phyloP scores from a whole-genome alignment of 768 basidiomycete species.

The Auricularia sp. region DNA sequence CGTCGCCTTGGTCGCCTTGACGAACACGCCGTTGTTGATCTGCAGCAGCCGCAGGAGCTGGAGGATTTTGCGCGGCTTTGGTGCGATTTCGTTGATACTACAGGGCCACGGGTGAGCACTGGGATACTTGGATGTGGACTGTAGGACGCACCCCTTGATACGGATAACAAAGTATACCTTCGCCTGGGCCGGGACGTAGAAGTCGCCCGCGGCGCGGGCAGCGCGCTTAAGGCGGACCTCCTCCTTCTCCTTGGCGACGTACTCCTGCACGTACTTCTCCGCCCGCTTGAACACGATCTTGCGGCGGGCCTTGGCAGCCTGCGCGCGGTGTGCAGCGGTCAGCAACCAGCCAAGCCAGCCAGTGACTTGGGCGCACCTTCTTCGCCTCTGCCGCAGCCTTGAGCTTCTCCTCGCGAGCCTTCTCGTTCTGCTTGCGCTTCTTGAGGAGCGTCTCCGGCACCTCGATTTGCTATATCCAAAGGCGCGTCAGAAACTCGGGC shows the following conservation, averaged over 20 bases:
- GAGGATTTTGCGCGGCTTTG: constrained; percentile 98
- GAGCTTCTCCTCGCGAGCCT: constrained; percentile 88
- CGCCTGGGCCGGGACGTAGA: constrained; percentile 93
- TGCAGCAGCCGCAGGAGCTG: constrained; percentile 97
- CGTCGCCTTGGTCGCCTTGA: constrained; percentile 93
- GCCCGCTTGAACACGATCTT: constrained; percentile 99
- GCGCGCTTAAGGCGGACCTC: constrained; percentile 91
- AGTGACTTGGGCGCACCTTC: constrained; percentile 51
- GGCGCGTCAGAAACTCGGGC: neutral
- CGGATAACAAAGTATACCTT: constrained; percentile 98
- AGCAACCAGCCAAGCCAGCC: neutral
- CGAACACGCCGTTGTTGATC: constrained; percentile 99
- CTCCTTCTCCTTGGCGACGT: constrained; percentile 84
- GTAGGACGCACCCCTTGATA: constrained; percentile 78
- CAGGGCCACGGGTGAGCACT: constrained; percentile 8
- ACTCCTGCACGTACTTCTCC: constrained; percentile 96
- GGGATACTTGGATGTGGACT: neutral
- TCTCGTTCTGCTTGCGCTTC: constrained; percentile 97
- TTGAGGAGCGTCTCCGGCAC: constrained; percentile 99
- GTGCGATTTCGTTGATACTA: constrained; percentile 99
- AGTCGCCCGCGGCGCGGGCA: constrained; percentile 86
- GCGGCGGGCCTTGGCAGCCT: constrained; percentile 88
- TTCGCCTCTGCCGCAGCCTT: constrained; percentile 73
- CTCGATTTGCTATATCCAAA: constrained; percentile 60
- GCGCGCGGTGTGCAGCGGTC: constrained; percentile 10